phyloP scores from a whole-genome alignment of 495 filamentous ascomycete genomes.

The Cercophora newfieldiana region DNA sequence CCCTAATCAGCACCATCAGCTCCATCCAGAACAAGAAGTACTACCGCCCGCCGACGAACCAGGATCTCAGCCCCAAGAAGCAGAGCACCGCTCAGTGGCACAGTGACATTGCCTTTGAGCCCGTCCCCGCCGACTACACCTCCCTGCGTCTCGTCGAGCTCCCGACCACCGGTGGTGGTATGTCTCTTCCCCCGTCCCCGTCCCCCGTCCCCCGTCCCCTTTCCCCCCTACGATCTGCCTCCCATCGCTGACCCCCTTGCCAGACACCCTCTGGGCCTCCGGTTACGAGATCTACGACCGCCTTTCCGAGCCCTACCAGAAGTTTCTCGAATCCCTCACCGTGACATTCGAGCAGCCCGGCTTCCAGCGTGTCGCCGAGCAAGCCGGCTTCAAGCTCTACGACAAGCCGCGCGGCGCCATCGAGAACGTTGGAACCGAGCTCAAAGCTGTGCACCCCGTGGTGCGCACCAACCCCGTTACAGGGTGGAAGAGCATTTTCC shows the following conservation, averaged over 20 bases:
- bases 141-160: constrained; percentile 58
- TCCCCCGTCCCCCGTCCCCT: neutral
- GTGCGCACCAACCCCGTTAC: constrained; percentile 77
- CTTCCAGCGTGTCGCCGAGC: constrained; percentile 56
- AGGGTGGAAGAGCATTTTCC: constrained; percentile 74
- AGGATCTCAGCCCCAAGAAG: constrained; percentile 33
- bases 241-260: neutral
- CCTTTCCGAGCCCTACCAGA: constrained; percentile 62
- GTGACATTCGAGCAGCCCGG: constrained; percentile 63
- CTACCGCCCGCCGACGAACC: constrained; percentile 37
- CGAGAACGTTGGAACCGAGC: constrained; percentile 60
- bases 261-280: constrained; percentile 60
- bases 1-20: constrained; percentile 71
- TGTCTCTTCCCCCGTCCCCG: constrained; percentile 21
- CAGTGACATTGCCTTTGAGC: constrained; percentile 67
- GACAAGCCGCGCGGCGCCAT: constrained; percentile 59
- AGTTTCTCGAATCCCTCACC: constrained; percentile 66
- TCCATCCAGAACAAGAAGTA: constrained; percentile 57
- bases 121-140: constrained; percentile 63
- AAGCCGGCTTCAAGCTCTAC: constrained; percentile 56
- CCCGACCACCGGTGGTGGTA: constrained; percentile 66
- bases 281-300: constrained; percentile 77
- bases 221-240: neutral
- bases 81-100: constrained; percentile 56
- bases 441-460: constrained; percentile 66